Base-by-base conservation (phyloP, 164 flowering plant species). In the Tetracentron sinense region DNA sequence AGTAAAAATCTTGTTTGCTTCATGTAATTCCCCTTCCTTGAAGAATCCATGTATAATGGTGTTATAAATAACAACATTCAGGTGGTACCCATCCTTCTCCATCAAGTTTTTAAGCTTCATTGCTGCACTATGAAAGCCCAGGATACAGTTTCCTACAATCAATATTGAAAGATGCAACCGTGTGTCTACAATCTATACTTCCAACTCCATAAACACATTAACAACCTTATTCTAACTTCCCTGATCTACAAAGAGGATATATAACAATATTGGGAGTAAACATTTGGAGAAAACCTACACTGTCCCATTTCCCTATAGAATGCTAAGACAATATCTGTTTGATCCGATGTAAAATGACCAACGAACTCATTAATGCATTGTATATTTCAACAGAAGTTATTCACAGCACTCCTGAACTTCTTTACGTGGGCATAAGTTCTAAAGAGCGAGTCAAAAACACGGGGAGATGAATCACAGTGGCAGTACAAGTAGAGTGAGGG, bases 211-310 rank as follows among this genome's bases (percentile, higher is more conserved):
- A 61, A 93, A 82, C 64, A 84, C 59, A 69, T 87, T 83, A 49
- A 77, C 35, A 7, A 92, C 96, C 73, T 80, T 88, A n/a, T 21
- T 84, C 96, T 28, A 89, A 25, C 30, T 78, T 83, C 31, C 90
- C 89, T 6, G 64, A 68, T 56, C 78, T 83, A 74, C 92, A 85
- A 51, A 67, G 75, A 38, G 89, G 92, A 59, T 57, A 67, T 30
- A 90, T 76, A 44, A 87, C 83, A 89, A 90, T 78, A 66, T 93
- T 93, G 27, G 90, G 61, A 10, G 96, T 90, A 88, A 3, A 76
- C 67, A 70, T 92, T 86, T 0, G 93, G 85, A 1, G 91, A 83
- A 46, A 92, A 88, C 69, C 81, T 54, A 49, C 69, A 67, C 19
- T 75, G 74, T 51, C 76, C 53, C 85, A 92, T 85, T 69, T 86